Evolutionary conservation across 257 asterid species (phyloP).

Genomic region (Euphrasia confusa): DNA sequence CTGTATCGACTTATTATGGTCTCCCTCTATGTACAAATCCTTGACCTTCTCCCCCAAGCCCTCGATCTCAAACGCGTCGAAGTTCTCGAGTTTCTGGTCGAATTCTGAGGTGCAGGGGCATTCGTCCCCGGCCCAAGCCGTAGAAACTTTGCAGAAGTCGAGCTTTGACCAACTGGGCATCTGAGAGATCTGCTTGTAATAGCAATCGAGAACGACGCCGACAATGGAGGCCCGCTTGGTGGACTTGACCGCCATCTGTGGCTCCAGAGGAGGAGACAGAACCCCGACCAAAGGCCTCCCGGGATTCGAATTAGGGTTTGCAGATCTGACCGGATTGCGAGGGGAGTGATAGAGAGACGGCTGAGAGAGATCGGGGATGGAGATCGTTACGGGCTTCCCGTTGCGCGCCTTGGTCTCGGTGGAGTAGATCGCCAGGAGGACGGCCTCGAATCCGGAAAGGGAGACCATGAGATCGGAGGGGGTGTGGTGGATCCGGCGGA

Average conservation of each 20-base stretch:
- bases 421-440: conserved; percentile 65
- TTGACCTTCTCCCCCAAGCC: conserved; percentile 28
- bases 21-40: conserved; percentile 31
- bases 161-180: conserved; percentile 90
- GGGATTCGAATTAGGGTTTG: conserved; percentile 33
- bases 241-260: conserved; percentile 83
- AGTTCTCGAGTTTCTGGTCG: conserved; percentile 33
- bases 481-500: conserved; percentile 60
- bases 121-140: conserved; percentile 80
- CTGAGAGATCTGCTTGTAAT: conserved; percentile 75
- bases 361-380: conserved; percentile 84
- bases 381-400: conserved; percentile 63
- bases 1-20: conserved; percentile 10
- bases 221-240: conserved; percentile 88
- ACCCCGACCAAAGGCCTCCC: conserved; percentile 45
- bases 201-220: conserved; percentile 82
- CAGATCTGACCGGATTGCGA: conserved; percentile 36
- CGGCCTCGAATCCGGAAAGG: conserved; percentile 92
- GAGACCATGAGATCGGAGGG: conserved; percentile 29
- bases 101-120: conserved; percentile 75
- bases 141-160: conserved; percentile 61
- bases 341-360: conserved; percentile 50
- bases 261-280: conserved; percentile 68
- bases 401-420: conserved; percentile 67
- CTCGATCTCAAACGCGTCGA: conserved; percentile 38